phyloP scores from a whole-genome alignment of 2,329 filamentous ascomycete species.

The Sarocladiaceae sp. region DNA sequence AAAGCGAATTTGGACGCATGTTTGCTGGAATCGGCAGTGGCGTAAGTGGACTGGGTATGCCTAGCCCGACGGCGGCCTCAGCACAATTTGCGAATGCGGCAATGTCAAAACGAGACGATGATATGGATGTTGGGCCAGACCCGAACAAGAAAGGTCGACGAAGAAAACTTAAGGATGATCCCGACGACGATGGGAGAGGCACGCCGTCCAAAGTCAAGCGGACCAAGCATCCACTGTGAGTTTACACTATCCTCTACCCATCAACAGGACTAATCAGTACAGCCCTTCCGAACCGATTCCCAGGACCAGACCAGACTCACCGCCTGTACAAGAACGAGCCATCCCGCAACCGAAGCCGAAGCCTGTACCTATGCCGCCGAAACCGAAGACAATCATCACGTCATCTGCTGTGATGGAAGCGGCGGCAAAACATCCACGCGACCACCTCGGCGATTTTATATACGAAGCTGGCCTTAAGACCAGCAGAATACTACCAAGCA shows the following conservation, averaged over 20 bases:
- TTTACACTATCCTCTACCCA: background rate
- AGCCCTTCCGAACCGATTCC: conserved; percentile 9
- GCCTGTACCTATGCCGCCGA: conserved; percentile 38
- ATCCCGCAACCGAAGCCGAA: conserved; percentile 23
- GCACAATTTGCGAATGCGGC: conserved; percentile 41
- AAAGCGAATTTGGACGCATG: conserved; percentile 91
- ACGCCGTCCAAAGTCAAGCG: conserved; percentile 50
- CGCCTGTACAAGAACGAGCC: conserved; percentile 9
- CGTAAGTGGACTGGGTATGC: conserved; percentile 42
- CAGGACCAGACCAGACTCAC: conserved; percentile 18
- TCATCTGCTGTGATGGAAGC: conserved; percentile 67
- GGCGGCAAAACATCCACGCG: conserved; percentile 62
- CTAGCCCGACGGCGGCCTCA: conserved; percentile 41
- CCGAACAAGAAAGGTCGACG: conserved; percentile 49
- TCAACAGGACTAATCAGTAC: conserved; percentile 17
- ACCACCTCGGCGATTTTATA: conserved; percentile 77
- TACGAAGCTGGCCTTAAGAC: conserved; percentile 65
- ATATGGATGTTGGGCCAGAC: conserved; percentile 38
- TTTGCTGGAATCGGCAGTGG: conserved; percentile 80
- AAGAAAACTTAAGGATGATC: conserved; percentile 73
- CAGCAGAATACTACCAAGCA: conserved; percentile 37
- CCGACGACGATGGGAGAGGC: conserved; percentile 61
- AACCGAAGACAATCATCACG: conserved; percentile 59
- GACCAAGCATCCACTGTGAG: conserved; percentile 39
- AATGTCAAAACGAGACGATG: conserved; percentile 47